Conservation (phyloP, 2,329 filamentous ascomycete species). For the Hypoxylon sp. region DNA sequence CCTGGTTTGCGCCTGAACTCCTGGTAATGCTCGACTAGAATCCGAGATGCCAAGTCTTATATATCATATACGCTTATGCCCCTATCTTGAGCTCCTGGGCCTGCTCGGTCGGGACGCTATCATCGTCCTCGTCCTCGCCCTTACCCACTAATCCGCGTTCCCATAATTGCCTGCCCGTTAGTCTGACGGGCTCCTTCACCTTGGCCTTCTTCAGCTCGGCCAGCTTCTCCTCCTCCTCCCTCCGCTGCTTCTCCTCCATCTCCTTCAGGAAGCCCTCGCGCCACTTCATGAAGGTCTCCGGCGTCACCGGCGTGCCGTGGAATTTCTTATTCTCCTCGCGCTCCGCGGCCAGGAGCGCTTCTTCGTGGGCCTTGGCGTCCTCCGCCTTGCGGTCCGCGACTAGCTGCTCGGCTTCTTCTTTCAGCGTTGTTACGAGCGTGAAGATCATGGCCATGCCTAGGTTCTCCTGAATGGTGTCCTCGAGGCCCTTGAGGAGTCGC, state of each 20-base stretch:
- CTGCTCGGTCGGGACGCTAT: conserved; percentile 66
- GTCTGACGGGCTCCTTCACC: conserved; percentile 78
- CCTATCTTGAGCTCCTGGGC: conserved; percentile 80
- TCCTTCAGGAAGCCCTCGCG: conserved; percentile 81
- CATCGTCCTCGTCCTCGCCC: conserved; percentile 74
- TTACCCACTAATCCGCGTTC: conserved; percentile 78
- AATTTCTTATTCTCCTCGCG: conserved; percentile 97
- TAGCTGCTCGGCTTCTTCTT: conserved; percentile 90
- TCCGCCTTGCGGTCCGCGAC: conserved; percentile 79
- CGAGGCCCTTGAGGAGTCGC: conserved; percentile 75
- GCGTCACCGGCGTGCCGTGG: conserved; percentile 88
- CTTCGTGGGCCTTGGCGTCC: conserved; percentile 69
- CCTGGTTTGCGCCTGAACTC: conserved; percentile 44
- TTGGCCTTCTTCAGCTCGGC: conserved; percentile 86
- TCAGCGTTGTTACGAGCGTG: conserved; percentile 86
- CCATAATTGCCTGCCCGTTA: conserved; percentile 83
- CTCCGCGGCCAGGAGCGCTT: conserved; percentile 71
- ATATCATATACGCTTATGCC: conserved; percentile 54
- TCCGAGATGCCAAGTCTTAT: conserved; percentile 12
- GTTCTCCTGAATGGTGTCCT: conserved; percentile 87
- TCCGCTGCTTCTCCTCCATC: conserved; percentile 78
- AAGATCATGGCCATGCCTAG: conserved; percentile 99
- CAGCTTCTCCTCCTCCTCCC: conserved; percentile 79
- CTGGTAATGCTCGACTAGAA: conserved; percentile 42
- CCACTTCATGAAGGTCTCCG: conserved; percentile 88